A percentile compares a stretch with the other conserved stretches of the same genome.
phyloP scores from a whole-genome alignment of 352 stramenopile genomes.

The Blastocystis sp. region DNA sequence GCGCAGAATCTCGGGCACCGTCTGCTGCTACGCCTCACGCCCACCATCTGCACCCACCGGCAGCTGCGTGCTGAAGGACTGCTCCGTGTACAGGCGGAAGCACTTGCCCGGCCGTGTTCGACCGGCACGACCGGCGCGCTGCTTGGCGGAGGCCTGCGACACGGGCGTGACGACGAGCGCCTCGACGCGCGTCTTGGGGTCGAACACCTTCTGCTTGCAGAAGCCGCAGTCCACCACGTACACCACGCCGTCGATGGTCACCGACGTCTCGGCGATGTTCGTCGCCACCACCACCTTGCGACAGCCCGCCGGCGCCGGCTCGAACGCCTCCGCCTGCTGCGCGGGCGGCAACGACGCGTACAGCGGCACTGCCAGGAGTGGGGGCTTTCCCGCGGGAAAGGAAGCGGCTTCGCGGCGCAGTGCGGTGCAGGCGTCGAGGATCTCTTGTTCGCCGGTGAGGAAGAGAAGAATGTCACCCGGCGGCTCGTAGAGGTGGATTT shows the following conservation, averaged over 20 bases:
- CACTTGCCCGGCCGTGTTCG: constrained; percentile 92
- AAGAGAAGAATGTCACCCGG: constrained; percentile 96
- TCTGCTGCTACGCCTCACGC: constrained; percentile 80
- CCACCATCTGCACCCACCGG: constrained; percentile 72
- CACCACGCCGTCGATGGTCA: constrained; percentile 99
- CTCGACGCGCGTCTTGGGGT: constrained; percentile 93
- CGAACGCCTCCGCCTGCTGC: constrained; percentile 89
- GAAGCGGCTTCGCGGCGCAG: constrained; percentile 77
- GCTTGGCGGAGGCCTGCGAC: constrained; percentile 83
- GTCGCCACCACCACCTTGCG: constrained; percentile 85
- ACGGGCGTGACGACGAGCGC: constrained; percentile 95
- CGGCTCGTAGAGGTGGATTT: constrained; percentile 94
- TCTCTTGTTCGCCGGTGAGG: constrained; percentile 96
- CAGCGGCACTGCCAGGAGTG: constrained; percentile 76
- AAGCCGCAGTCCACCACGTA: constrained; percentile 99
- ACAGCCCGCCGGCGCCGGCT: constrained; percentile 52
- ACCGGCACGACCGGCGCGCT: constrained; percentile 89
- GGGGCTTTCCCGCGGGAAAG: neutral
- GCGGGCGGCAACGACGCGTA: constrained; percentile 89
- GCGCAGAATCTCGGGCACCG: constrained; percentile 95
- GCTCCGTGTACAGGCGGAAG: constrained; percentile 96
- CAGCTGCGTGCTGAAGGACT: constrained; percentile 92
- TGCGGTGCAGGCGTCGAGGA: constrained; percentile 86
- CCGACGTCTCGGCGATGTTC: constrained; percentile 97
- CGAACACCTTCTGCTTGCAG: constrained; percentile 99